These are phyloP conservation scores for Glebionis coronaria DNA, from an alignment of 129 eudicot genomes.

Conservation along the genomic window DNA sequence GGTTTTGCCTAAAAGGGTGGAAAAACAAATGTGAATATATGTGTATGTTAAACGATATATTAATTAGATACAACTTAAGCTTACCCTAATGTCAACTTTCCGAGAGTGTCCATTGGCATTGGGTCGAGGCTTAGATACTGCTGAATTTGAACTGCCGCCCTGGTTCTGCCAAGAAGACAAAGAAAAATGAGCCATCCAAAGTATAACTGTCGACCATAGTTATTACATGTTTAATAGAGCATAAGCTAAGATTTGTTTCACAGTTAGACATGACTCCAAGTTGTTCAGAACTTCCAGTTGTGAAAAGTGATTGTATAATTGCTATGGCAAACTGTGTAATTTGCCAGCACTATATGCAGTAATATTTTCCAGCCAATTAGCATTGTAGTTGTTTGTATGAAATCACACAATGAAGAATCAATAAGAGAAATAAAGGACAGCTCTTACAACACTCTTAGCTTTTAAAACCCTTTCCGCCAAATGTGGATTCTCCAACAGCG, in stretches of 20 bases:
- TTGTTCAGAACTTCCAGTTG: not conserved
- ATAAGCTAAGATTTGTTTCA: not conserved
- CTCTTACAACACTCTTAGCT: conserved; percentile 50
- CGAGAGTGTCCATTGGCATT: conserved; percentile 28
- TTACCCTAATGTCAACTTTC: conserved; percentile 45
- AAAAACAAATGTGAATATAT: conserved; percentile 10
- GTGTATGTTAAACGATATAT: not conserved
- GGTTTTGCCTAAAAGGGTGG: conserved; percentile 40
- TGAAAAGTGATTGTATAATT: not conserved
- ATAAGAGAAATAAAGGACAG: conserved; percentile 6
- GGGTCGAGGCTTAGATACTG: conserved; percentile 42
- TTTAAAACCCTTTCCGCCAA: conserved; percentile 53
- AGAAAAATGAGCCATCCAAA: not conserved
- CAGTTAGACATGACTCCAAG: not conserved
- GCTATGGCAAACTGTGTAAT: not conserved
- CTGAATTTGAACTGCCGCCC: conserved; percentile 41
- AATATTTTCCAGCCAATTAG: not conserved
- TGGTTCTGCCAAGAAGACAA: conserved; percentile 37
- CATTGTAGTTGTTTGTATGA: conserved; percentile 6
- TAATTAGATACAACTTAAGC: conserved; percentile 13
- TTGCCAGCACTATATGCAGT: not conserved
- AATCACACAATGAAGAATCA: conserved; percentile 10
- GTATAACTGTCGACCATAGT: not conserved
- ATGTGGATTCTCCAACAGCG: conserved; percentile 80
- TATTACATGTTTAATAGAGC: not conserved